Percentiles rank a stretch among this genome's conserved stretches.
phyloP scores from a whole-genome alignment of 2,329 filamentous ascomycete species.

The Epichloe scottii region DNA sequence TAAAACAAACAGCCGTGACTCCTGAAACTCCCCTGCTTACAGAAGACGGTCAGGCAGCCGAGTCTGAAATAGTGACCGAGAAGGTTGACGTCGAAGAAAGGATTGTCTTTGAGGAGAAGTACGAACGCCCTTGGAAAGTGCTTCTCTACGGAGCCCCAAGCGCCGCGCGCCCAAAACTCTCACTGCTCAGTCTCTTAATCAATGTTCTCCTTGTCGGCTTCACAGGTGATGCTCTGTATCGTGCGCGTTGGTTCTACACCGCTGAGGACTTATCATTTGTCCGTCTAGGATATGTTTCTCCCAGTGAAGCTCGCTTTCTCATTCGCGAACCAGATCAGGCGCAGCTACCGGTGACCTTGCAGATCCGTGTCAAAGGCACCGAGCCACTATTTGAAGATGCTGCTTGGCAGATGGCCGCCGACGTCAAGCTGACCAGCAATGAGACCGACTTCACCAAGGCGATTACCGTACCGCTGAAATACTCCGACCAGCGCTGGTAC shows the following conservation, averaged over 20 bases:
- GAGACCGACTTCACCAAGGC: conserved; percentile 73
- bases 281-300: conserved; percentile 75
- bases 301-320: conserved; percentile 65
- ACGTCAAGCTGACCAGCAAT: conserved; percentile 53
- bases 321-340: conserved; percentile 69
- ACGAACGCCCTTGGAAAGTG: conserved; percentile 46
- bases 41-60: conserved; percentile 21
- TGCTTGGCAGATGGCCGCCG: conserved; percentile 55
- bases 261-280: conserved; percentile 71
- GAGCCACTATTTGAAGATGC: conserved; percentile 40
- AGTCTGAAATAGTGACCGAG: conserved; percentile 26
- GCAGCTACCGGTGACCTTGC: conserved; percentile 64
- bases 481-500: conserved; percentile 62
- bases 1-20: conserved; percentile 33
- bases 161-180: conserved; percentile 52
- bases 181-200: conserved; percentile 54
- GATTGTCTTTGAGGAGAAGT: conserved; percentile 44
- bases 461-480: conserved; percentile 49
- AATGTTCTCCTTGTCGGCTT: conserved; percentile 59
- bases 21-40: conserved; percentile 15
- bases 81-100: conserved; percentile 53
- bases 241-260: conserved; percentile 56
- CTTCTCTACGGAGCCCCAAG: conserved; percentile 68
- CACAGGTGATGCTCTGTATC: conserved; percentile 66
- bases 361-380: conserved; percentile 45